Evolutionary conservation across 1,284 basidiomycete genomes (phyloP).

Genomic region (Chalciporus sp.): DNA sequence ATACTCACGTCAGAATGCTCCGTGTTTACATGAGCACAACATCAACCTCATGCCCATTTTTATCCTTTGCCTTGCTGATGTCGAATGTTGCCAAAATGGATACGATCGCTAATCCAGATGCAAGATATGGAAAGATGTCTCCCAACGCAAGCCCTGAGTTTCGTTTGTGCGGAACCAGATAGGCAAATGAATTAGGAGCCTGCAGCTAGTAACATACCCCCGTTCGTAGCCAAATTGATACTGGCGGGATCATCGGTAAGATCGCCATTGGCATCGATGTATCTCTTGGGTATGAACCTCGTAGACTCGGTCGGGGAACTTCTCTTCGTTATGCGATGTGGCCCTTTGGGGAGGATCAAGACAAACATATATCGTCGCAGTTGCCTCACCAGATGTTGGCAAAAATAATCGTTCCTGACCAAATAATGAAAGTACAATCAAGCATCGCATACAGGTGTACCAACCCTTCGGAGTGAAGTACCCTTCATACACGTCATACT

Average conservation of each 20-base stretch:
- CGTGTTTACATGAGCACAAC: slow-evolving; percentile 50
- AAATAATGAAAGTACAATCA: neutral
- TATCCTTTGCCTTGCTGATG: slow-evolving; percentile 38
- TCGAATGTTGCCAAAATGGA: slow-evolving; percentile 43
- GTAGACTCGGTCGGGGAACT: slow-evolving; percentile 35
- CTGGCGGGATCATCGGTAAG: slow-evolving; percentile 37
- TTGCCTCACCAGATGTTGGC: slow-evolving; percentile 21
- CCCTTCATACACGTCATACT: slow-evolving; percentile 17
- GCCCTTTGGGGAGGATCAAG: slow-evolving; percentile 17
- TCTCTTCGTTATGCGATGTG: slow-evolving; percentile 28
- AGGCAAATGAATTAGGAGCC: no score
- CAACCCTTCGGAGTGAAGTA: slow-evolving; percentile 26
- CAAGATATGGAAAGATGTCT: slow-evolving; percentile 43
- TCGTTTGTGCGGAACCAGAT: neutral
- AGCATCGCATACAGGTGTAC: neutral
- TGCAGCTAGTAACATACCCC: slow-evolving; percentile 19
- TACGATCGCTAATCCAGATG: slow-evolving; percentile 48
- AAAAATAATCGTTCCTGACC: slow-evolving; percentile 17
- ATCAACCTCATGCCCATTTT: slow-evolving; percentile 25
- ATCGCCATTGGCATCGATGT: slow-evolving; percentile 23
- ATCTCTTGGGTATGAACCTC: slow-evolving; percentile 37
- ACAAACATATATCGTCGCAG: neutral
- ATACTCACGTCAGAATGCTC: slow-evolving; percentile 51
- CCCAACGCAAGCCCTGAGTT: slow-evolving; percentile 46
- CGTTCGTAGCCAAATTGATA: slow-evolving; percentile 47